Base-by-base conservation (phyloP, 2,329 filamentous ascomycete genomes). In the Scytalidium lignicola region DNA sequence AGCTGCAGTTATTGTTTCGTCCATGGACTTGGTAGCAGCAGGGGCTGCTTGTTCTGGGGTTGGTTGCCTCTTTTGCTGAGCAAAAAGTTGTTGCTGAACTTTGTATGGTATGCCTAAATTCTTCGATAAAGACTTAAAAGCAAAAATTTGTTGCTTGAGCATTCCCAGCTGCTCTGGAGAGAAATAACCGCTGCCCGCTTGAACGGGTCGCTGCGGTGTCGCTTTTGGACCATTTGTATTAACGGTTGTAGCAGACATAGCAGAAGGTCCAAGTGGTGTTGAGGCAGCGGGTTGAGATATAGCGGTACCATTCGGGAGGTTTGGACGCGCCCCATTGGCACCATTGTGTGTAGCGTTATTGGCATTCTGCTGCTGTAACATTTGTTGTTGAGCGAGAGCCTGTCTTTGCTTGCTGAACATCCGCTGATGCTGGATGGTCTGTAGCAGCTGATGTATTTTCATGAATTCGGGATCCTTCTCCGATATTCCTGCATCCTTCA, bases 91-190 rank as follows among this genome's bases (percentile, higher is more conserved):
- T 62, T 92, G 87, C 65, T 95, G 90, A 55, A 96, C 79, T 54
- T 82, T 78, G 23, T 80, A 69, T 1, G 92, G 90, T 3, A 97
- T 82, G 1, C 90, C 86, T 13, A 86, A 76, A 58, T 96, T 96
- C 68, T 93, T 95, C 4, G 88, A 86, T 3, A 99, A 75, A 57
- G 90, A 78, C 69, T 95, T 95, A 70, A 96, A 97, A 0, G 92
- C 91, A 59, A 86, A 78, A 45, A 97, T 96, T 66, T 99, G 93
- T 56, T 88, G 85, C 52, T 89, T 79, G 9, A 99, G 73, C 41
- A 88, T 81, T 20, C 79, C 76, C 42, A 96, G 73, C 65, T 99
- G 93, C 49, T 93, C 87, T 20, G 80, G 78, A 12, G 83, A 85
- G 65, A 96, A 91, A 53, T 83, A 83, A 45, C 77, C 76, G 19